Evolutionary conservation across 1,284 basidiomycete species (phyloP).

Genomic region (Prillingera fragicola): DNA sequence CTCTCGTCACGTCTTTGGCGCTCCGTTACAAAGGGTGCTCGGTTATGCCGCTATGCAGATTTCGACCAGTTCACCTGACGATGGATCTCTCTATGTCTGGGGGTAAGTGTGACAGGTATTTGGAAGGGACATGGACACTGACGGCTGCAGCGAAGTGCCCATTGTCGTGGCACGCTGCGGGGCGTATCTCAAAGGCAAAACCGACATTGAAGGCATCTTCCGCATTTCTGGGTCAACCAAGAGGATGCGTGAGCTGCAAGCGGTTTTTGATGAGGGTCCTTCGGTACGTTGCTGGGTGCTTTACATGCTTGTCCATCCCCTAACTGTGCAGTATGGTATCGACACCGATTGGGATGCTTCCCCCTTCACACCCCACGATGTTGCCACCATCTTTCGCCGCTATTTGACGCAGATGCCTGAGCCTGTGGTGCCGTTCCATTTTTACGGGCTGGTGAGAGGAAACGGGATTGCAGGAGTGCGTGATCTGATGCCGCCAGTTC

Average conservation of each 20-base stretch:
- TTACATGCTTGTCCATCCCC: not conserved
- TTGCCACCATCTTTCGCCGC: slow-evolving; percentile 89
- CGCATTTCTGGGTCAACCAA: slow-evolving; percentile 88
- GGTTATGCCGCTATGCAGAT: slow-evolving; percentile 88
- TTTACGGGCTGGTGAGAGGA: slow-evolving; percentile 75
- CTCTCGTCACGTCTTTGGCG: slow-evolving; percentile 66
- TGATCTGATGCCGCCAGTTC: no score
- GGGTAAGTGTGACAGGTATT: slow-evolving; percentile 42
- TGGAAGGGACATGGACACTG: slow-evolving; percentile 12
- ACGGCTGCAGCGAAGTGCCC: slow-evolving; percentile 69
- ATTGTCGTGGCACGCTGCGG: slow-evolving; percentile 97
- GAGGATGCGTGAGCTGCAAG: slow-evolving; percentile 91
- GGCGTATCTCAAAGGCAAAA: slow-evolving; percentile 83
- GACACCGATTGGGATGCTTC: slow-evolving; percentile 81
- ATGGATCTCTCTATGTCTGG: slow-evolving; percentile 81
- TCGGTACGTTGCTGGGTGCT: no score
- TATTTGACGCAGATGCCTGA: slow-evolving; percentile 94
- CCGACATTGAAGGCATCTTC: slow-evolving; percentile 92
- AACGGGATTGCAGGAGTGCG: not conserved
- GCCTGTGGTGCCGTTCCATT: slow-evolving; percentile 44
- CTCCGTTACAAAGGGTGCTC: slow-evolving; percentile 74
- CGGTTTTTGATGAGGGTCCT: slow-evolving; percentile 80
- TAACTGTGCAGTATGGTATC: slow-evolving; percentile 70
- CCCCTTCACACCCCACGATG: slow-evolving; percentile 86
- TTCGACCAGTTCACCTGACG: slow-evolving; percentile 76